Conservation (phyloP, 768 basidiomycete species). For the Tylopilus rubrobrunneus region DNA sequence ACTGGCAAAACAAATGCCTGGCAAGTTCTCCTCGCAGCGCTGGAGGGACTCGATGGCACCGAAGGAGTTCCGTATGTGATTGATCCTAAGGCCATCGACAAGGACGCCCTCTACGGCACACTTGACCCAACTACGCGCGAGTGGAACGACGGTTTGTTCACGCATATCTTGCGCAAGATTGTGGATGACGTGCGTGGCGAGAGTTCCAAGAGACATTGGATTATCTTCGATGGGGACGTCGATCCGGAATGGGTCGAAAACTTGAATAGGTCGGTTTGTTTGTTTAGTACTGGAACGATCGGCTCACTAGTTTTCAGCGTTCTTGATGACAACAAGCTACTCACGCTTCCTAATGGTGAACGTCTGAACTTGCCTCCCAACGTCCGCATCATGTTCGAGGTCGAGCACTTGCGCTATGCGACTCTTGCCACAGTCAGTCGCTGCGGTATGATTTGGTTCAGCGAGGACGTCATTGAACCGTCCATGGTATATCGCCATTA, state of each 20-base stretch:
- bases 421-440: constrained; percentile 99
- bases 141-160: constrained; percentile 99
- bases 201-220: constrained; percentile 96
- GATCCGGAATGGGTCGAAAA: constrained; percentile 99
- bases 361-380: constrained; percentile 95
- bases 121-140: constrained; percentile 96
- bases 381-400: constrained; percentile 99
- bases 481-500: constrained; percentile 91
- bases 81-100: constrained; percentile 98
- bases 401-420: constrained; percentile 95
- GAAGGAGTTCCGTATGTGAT: constrained; percentile 97
- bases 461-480: constrained; percentile 90
- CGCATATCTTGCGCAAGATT: constrained; percentile 94
- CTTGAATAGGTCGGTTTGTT: constrained; percentile 77
- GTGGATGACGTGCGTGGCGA: constrained; percentile 98
- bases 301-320: constrained; percentile 54
- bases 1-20: no score
- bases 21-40: constrained; percentile 87
- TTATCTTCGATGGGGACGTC: constrained; percentile 98
- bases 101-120: constrained; percentile 96
- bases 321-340: constrained; percentile 95
- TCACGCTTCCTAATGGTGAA: constrained; percentile 97
- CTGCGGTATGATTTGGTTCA: constrained; percentile 99
- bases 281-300: background rate
- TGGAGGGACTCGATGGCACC: constrained; percentile 85